A percentile compares a stretch with the other conserved stretches of the same genome.
Conservation (phyloP, 2,329 filamentous ascomycete species). For the Fusarium oligoseptatum region DNA sequence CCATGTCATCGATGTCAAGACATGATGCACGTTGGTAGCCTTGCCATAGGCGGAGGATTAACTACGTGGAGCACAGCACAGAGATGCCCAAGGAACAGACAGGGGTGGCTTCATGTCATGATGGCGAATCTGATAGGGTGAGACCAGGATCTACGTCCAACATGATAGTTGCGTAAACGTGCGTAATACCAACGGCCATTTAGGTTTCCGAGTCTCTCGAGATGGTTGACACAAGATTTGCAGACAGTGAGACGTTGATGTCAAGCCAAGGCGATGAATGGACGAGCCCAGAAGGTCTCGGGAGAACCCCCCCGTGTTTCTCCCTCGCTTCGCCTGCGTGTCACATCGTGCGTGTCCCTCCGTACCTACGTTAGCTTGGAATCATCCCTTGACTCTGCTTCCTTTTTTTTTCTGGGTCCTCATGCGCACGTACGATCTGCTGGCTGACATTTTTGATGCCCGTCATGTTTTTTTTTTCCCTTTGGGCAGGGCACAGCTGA, state of each 20-base stretch:
- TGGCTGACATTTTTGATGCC: conserved; percentile 24
- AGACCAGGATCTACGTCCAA: conserved; percentile 6
- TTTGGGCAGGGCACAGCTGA: background rate
- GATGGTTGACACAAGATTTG: background rate
- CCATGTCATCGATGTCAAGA: background rate
- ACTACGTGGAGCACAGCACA: background rate
- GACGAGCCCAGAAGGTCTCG: conserved; percentile 20
- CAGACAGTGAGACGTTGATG: background rate
- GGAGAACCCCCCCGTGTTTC: conserved; percentile 12
- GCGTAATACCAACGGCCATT: conserved; percentile 15
- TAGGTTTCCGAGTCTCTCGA: background rate
- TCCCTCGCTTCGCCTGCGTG: conserved; percentile 5
- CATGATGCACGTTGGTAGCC: background rate
- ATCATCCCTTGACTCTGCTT: background rate
- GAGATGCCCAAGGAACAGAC: background rate
- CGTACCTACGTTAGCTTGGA: conserved; percentile 20
- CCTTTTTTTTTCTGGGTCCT: conserved; percentile 1
- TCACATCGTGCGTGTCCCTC: conserved; percentile 10
- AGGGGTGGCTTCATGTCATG: background rate
- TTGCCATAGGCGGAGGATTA: background rate
- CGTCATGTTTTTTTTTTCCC: conserved; percentile 11
- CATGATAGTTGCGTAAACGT: conserved; percentile 4
- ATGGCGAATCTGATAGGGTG: background rate
- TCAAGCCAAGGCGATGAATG: background rate
- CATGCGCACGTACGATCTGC: conserved; percentile 7